These are phyloP conservation scores for Fusarium ambrosium DNA, from an alignment of 2,329 filamentous ascomycete species.

Conservation along the genomic window DNA sequence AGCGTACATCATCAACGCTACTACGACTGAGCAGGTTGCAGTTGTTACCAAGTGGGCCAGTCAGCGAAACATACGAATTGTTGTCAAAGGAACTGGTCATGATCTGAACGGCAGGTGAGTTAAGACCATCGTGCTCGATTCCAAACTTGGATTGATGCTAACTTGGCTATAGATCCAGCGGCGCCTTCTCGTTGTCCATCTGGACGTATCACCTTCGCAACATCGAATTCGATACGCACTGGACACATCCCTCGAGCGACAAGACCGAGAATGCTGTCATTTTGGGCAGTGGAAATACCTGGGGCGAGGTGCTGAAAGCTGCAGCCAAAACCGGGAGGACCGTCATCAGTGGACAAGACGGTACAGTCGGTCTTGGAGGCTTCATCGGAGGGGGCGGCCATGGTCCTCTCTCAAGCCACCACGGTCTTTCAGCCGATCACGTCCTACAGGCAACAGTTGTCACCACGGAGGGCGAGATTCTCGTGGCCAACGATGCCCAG, in stretches of 20 bases:
- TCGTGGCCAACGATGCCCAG: not conserved
- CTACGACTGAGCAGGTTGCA: not conserved
- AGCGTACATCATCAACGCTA: not conserved
- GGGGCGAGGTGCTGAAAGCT: not conserved
- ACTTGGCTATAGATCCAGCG: not conserved
- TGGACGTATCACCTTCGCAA: not conserved
- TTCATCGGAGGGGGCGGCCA: not conserved
- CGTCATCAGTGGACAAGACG: not conserved
- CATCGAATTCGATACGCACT: not conserved
- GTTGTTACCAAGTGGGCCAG: not conserved
- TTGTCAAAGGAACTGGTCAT: not conserved
- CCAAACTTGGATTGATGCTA: not conserved
- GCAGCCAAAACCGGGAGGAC: not conserved
- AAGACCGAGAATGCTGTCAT: not conserved
- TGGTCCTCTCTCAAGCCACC: not conserved
- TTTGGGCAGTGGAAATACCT: not conserved
- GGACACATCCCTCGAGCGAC: not conserved
- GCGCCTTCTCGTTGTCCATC: not conserved
- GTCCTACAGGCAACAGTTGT: not conserved
- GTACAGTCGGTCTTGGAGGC: not conserved
- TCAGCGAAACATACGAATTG: not conserved
- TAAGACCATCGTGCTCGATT: not conserved
- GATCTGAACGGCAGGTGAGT: not conserved
- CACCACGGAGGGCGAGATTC: not conserved
- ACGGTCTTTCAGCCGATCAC: not conserved